These are phyloP conservation scores for Fusarium paranaense DNA, from an alignment of 2,329 filamentous ascomycete species.

Conservation along the genomic window DNA sequence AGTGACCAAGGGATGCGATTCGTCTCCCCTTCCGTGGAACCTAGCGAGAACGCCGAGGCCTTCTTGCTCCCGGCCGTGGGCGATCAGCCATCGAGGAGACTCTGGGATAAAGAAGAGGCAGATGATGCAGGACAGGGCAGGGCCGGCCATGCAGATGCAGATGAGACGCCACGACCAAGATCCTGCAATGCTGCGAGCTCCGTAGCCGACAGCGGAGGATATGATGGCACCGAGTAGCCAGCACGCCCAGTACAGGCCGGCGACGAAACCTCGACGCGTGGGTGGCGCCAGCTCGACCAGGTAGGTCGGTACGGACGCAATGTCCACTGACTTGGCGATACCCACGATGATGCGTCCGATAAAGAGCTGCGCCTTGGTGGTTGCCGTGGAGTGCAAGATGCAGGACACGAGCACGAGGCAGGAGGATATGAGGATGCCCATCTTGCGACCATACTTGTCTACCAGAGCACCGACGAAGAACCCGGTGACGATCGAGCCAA, in stretches of 20 bases:
- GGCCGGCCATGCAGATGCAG: conserved; percentile 23
- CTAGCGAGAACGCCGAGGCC: conserved; percentile 50
- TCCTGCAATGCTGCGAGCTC: conserved; percentile 16
- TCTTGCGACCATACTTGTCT: conserved; percentile 13
- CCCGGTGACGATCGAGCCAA: conserved; percentile 12
- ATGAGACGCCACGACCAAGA: conserved; percentile 21
- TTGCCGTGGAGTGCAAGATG: conserved; percentile 15
- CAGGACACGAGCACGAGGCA: conserved; percentile 15
- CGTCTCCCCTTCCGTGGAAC: conserved; percentile 54
- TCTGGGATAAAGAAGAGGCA: conserved; percentile 52
- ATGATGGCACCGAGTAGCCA: conserved; percentile 23
- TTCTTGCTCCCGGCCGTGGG: conserved; percentile 51
- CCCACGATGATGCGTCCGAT: conserved; percentile 20
- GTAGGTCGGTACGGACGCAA: conserved; percentile 21
- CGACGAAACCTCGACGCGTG: conserved; percentile 20
- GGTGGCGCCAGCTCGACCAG: conserved; percentile 21
- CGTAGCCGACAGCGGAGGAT: conserved; percentile 15
- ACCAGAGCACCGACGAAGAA: conserved; percentile 17
- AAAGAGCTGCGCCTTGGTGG: conserved; percentile 15
- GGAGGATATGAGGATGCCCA: conserved; percentile 16
- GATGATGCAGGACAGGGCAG: conserved; percentile 5
- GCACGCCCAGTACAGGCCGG: conserved; percentile 20
- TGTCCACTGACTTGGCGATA: conserved; percentile 19
- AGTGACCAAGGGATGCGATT: conserved; percentile 53
- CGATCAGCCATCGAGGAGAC: conserved; percentile 57